Evolutionary conservation across 139 green algal genomes (phyloP).

Genomic region (Parachlorella kessleri): DNA sequence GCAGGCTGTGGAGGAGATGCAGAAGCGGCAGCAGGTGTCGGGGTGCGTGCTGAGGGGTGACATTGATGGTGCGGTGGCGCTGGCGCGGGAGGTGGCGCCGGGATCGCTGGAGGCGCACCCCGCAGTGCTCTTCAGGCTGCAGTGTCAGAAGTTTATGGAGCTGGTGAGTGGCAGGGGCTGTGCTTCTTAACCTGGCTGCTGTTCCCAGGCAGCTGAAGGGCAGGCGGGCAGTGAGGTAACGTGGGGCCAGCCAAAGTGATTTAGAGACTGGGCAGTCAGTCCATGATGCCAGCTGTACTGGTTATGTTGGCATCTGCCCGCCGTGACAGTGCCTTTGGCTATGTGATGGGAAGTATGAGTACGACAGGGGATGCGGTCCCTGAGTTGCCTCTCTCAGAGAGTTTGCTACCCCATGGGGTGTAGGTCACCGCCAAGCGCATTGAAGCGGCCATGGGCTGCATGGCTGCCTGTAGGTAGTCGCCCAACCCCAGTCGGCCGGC

Average conservation of each 20-base stretch:
- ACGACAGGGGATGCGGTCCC: too few species aligned
- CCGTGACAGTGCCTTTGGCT: too few species aligned
- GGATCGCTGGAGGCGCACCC: conserved; percentile 52
- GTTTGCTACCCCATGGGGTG: not conserved
- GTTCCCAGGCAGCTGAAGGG: too few species aligned
- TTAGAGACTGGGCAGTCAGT: too few species aligned
- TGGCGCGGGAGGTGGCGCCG: conserved; percentile 34
- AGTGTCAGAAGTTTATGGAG: conserved; percentile 73
- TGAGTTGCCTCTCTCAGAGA: not conserved
- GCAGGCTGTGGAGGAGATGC: conserved; percentile 15
- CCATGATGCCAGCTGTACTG: too few species aligned
- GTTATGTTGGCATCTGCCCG: too few species aligned
- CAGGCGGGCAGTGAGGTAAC: too few species aligned
- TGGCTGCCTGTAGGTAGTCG: too few species aligned
- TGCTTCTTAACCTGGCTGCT: not conserved
- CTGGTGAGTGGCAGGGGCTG: conserved; percentile 32
- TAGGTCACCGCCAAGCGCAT: not conserved
- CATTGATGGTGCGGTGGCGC: conserved; percentile 31
- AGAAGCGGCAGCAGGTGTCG: conserved; percentile 9
- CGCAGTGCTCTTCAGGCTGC: conserved; percentile 57
- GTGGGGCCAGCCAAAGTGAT: too few species aligned
- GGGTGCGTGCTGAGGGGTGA: conserved; percentile 23
- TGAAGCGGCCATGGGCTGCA: not conserved
- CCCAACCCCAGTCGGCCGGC: not conserved
- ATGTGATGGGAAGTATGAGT: too few species aligned